Base-by-base conservation (phyloP, 148 eudicot species). In the Cornus controversa region DNA sequence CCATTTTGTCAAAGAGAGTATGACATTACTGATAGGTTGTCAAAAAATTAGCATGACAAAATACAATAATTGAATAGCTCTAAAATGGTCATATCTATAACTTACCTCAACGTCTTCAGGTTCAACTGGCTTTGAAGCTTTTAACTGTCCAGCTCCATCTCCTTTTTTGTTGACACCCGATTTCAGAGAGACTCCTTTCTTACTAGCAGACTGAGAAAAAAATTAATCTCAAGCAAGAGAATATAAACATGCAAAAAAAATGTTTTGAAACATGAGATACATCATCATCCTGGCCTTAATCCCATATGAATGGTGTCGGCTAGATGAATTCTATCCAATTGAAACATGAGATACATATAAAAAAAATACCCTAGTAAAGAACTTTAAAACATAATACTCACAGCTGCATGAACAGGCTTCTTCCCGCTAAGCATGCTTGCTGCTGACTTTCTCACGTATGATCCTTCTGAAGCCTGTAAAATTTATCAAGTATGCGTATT, bases 361-460 rank as follows among this genome's bases (percentile, higher is more conserved):
- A 20, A 20, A 68, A 60, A 27, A 73, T 25, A 50, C 25, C 15
- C 47, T 27, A 70, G 65, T 31, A 65, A 63, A 72, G 28, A 71
- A 74, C 31, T 29, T 1, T 36, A 62, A 73, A 40, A 74, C 70
- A 42, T 27, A 22, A 47, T 81, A 87, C 91, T 89, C 81, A 91
- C 94, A 78, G 85, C 89, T 76, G 96, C 87, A 78, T 80, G 90
- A 80, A 85, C 83, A 82, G 94, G 92, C 80, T 86, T 96, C 87
- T 92, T 93, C 66, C 99, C 97, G 83, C 96, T 96, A 40, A 96
- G 89, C 99, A 96, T 92, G 85, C 98, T 96, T 72, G 97, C 97
- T 28, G 99, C 99, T 54, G 99, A 96, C 84, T 84, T 90, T 70
- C 75, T 88, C 29, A 87, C 90, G 80, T 84, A 83, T 70, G 90